phyloP scores from a whole-genome alignment of 495 filamentous ascomycete species.

The Aspergillus baeticus region DNA sequence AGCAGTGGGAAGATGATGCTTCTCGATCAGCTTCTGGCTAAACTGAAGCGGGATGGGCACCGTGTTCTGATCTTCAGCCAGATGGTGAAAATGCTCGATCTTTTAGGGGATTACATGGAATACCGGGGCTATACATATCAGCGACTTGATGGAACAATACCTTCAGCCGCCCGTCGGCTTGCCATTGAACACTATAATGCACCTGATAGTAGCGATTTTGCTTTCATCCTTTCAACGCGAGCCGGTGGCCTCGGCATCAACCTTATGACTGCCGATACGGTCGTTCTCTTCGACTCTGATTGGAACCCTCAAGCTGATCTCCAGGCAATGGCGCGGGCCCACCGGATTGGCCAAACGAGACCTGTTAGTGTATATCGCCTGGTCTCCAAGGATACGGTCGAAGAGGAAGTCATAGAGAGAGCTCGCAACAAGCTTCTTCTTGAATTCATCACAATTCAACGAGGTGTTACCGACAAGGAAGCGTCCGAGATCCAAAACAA shows the following conservation, averaged over 20 bases:
- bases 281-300: slow-evolving; percentile 97
- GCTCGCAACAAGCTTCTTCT: slow-evolving; percentile 97
- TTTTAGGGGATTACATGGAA: slow-evolving; percentile 88
- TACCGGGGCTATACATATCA: slow-evolving; percentile 89
- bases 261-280: slow-evolving; percentile 97
- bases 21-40: slow-evolving; percentile 86
- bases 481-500: slow-evolving; percentile 70
- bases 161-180: slow-evolving; percentile 75
- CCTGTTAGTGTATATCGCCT: slow-evolving; percentile 94
- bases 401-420: slow-evolving; percentile 94
- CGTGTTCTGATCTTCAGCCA: slow-evolving; percentile 98
- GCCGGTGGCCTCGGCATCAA: slow-evolving; percentile 98
- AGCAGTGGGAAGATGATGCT: slow-evolving; percentile 99
- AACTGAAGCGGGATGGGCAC: slow-evolving; percentile 87
- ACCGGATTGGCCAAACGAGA: slow-evolving; percentile 94
- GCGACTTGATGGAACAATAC: slow-evolving; percentile 91
- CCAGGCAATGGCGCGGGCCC: slow-evolving; percentile 96
- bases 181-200: slow-evolving; percentile 99
- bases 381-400: slow-evolving; percentile 96
- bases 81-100: slow-evolving; percentile 99
- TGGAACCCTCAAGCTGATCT: slow-evolving; percentile 99
- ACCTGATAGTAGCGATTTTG: slow-evolving; percentile 89
- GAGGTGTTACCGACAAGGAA: slow-evolving; percentile 89
- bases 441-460: slow-evolving; percentile 97
- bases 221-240: slow-evolving; percentile 91